Conservation (phyloP, 2,329 filamentous ascomycete species). For the Aureobasidium musti region DNA sequence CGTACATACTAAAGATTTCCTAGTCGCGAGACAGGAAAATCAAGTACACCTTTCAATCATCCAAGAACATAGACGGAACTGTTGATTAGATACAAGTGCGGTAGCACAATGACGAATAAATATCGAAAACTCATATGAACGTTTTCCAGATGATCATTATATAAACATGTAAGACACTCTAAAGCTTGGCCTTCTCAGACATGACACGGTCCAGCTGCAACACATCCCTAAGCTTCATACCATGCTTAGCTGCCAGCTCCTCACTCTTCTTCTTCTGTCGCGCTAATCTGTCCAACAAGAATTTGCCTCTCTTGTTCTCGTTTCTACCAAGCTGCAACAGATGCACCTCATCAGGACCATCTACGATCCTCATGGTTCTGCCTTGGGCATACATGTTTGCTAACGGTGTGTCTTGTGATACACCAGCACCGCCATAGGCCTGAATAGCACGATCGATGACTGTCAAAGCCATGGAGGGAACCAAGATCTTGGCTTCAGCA, state of each 20-base stretch:
- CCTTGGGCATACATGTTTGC: slow-evolving; percentile 56
- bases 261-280: slow-evolving; percentile 66
- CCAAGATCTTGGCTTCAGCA: slow-evolving; percentile 89
- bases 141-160: slow-evolving; percentile 4
- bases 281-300: slow-evolving; percentile 61
- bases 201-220: slow-evolving; percentile 47
- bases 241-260: slow-evolving; percentile 65
- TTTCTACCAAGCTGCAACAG: slow-evolving; percentile 77
- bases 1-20: background rate
- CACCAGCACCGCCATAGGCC: slow-evolving; percentile 85
- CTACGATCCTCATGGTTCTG: slow-evolving; percentile 48
- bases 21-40: slow-evolving; percentile 2
- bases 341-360: slow-evolving; percentile 97
- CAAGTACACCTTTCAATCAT: too few relatives aligned
- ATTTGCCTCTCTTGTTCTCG: slow-evolving; percentile 69
- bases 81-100: background rate
- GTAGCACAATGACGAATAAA: background rate
- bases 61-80: background rate
- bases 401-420: slow-evolving; percentile 91
- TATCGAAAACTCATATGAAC: background rate
- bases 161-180: background rate
- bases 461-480: slow-evolving; percentile 76
- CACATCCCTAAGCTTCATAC: slow-evolving; percentile 47
- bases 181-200: slow-evolving; percentile 47
- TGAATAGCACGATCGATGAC: slow-evolving; percentile 96